These are phyloP conservation scores for Nakazawaea siamensis DNA, from an alignment of 805 yeast genomes.

Conservation along the genomic window DNA sequence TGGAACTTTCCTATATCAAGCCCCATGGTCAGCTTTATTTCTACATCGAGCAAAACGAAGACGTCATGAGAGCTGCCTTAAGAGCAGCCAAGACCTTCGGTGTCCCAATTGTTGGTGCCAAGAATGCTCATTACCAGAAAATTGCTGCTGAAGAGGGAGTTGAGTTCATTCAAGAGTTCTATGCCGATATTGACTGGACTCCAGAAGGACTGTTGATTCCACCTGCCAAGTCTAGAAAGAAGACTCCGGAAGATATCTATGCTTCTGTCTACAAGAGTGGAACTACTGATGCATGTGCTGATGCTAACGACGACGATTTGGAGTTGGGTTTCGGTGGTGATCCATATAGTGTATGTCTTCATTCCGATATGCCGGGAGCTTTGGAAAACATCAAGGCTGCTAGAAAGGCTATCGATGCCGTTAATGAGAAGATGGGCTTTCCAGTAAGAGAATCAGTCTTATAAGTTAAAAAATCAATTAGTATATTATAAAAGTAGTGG, in stretches of 20 bases:
- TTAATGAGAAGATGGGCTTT: constrained; percentile 14
- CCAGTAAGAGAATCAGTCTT: constrained; percentile 2
- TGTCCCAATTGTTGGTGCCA: constrained; percentile 30
- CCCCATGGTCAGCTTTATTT: constrained; percentile 32
- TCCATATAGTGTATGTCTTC: constrained; percentile 26
- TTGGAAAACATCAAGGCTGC: constrained; percentile 23
- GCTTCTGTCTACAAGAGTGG: constrained; percentile 22
- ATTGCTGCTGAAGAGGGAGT: constrained; percentile 24
- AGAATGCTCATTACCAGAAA: constrained; percentile 21
- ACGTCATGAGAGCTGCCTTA: constrained; percentile 26
- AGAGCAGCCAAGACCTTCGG: constrained; percentile 26
- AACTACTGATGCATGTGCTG: constrained; percentile 16
- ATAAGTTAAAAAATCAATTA: not conserved
- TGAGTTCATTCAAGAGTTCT: constrained; percentile 27
- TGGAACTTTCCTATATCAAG: constrained; percentile 24
- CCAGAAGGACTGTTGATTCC: constrained; percentile 22
- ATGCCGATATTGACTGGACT: constrained; percentile 26
- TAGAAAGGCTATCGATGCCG: constrained; percentile 22
- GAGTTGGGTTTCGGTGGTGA: constrained; percentile 20
- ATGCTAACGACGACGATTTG: constrained; percentile 17
- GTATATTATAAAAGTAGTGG: too few relatives aligned
- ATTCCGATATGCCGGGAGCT: constrained; percentile 30
- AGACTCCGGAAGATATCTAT: constrained; percentile 24
- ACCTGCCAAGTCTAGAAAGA: constrained; percentile 20
- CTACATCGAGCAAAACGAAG: constrained; percentile 26